Evolutionary conservation across 495 filamentous ascomycete genomes (phyloP).

Genomic region (Aspergillus conjunctus): DNA sequence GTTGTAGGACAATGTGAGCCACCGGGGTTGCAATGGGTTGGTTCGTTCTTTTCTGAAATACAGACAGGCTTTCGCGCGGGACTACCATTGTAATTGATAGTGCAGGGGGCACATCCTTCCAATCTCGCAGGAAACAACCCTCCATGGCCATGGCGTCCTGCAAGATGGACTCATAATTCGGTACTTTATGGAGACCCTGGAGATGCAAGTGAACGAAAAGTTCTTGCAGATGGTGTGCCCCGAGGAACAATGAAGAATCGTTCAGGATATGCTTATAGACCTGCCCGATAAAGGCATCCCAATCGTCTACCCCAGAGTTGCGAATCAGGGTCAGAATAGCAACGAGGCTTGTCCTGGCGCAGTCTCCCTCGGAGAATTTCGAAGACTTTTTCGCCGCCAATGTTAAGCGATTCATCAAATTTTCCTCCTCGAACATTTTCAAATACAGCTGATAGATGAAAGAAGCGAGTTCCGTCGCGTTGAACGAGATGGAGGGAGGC

Average conservation of each 20-base stretch:
- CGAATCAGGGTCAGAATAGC: conserved; percentile 1
- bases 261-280: background rate
- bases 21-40: background rate
- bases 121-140: conserved; percentile 18
- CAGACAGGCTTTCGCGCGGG: conserved; percentile 15
- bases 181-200: background rate
- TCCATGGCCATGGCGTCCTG: background rate
- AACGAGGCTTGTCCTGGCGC: background rate
- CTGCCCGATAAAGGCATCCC: background rate
- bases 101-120: conserved; percentile 34
- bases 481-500: background rate
- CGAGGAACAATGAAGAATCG: background rate
- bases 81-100: conserved; percentile 42
- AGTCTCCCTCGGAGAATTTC: background rate
- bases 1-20: background rate
- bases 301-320: background rate
- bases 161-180: background rate
- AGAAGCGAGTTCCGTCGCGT: conserved; percentile 30
- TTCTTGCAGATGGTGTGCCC: background rate
- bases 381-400: background rate
- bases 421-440: conserved; percentile 47
- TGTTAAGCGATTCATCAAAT: conserved; percentile 8
- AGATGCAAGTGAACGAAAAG: background rate
- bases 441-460: conserved; percentile 41
- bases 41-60: background rate